Evolutionary conservation across 2,329 filamentous ascomycete genomes (phyloP).

Genomic region (Colletotrichum chlorophyti): DNA sequence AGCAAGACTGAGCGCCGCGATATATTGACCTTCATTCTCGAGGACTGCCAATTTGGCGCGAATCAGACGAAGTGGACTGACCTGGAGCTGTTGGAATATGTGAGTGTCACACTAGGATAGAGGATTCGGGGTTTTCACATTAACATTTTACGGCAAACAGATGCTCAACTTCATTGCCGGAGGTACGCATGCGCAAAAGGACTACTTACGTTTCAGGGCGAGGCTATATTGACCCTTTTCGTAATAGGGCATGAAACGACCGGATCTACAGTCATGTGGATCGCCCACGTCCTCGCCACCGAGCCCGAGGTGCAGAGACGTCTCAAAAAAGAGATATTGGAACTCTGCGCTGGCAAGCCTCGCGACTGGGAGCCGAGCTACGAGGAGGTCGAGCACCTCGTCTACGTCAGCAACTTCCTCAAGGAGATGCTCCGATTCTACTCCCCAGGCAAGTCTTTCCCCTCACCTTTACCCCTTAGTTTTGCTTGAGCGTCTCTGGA

Average conservation of each 20-base stretch:
- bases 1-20: constrained; percentile 29
- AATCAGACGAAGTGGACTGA: constrained; percentile 30
- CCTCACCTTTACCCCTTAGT: too few relatives aligned
- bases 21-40: constrained; percentile 36
- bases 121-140: too few relatives aligned
- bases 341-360: constrained; percentile 41
- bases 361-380: constrained; percentile 40
- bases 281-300: constrained; percentile 18
- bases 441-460: constrained; percentile 33
- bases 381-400: constrained; percentile 53
- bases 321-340: constrained; percentile 14
- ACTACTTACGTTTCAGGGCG: too few relatives aligned
- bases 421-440: constrained; percentile 46
- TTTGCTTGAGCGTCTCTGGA: too few relatives aligned
- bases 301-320: constrained; percentile 9
- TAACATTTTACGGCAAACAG: constrained; percentile 31
- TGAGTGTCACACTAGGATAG: constrained; percentile 15
- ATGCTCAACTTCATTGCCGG: constrained; percentile 34
- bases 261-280: constrained; percentile 28
- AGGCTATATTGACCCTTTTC: background rate
- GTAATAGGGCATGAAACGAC: constrained; percentile 25
- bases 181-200: background rate
- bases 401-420: constrained; percentile 45
- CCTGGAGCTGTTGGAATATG: constrained; percentile 34
- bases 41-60: constrained; percentile 30